Conservation (phyloP, 257 asterid species). For the Forsythia suspensa region DNA sequence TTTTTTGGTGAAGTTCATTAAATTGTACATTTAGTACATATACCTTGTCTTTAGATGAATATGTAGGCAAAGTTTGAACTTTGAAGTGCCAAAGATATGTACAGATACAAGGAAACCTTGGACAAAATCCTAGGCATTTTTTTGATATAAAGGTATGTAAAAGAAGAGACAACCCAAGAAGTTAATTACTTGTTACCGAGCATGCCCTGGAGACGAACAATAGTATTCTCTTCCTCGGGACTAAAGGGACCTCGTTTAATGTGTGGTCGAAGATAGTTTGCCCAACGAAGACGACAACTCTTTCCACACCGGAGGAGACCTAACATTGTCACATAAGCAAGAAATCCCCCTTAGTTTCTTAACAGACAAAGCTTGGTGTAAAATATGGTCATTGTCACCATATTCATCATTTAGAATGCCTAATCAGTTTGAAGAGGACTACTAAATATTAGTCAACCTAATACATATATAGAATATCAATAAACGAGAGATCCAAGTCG, state of each 20-base stretch:
- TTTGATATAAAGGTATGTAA: background rate
- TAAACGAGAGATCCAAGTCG: too few species aligned
- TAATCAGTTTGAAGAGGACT: background rate
- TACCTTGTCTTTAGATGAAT: too few species aligned
- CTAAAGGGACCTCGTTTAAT: slow-evolving; percentile 62
- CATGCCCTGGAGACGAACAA: slow-evolving; percentile 43
- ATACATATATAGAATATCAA: too few species aligned
- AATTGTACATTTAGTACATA: too few species aligned
- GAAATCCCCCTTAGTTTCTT: background rate
- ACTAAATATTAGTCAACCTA: background rate
- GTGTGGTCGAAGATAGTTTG: slow-evolving; percentile 72
- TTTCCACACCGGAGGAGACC: slow-evolving; percentile 74
- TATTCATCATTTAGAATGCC: background rate
- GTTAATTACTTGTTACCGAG: slow-evolving; percentile 62
- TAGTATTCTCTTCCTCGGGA: slow-evolving; percentile 45
- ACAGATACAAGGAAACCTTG: too few species aligned
- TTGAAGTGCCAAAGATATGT: too few species aligned
- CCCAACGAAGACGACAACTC: slow-evolving; percentile 85
- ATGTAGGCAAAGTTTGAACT: too few species aligned
- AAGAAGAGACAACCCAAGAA: background rate
- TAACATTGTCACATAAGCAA: slow-evolving; percentile 25
- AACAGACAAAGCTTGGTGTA: background rate
- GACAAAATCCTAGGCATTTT: too few species aligned
- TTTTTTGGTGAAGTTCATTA: background rate
- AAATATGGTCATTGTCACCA: background rate